These are phyloP conservation scores for Rhytidhysteron rufulum DNA, from an alignment of 2,329 filamentous ascomycete genomes.

Conservation along the genomic window DNA sequence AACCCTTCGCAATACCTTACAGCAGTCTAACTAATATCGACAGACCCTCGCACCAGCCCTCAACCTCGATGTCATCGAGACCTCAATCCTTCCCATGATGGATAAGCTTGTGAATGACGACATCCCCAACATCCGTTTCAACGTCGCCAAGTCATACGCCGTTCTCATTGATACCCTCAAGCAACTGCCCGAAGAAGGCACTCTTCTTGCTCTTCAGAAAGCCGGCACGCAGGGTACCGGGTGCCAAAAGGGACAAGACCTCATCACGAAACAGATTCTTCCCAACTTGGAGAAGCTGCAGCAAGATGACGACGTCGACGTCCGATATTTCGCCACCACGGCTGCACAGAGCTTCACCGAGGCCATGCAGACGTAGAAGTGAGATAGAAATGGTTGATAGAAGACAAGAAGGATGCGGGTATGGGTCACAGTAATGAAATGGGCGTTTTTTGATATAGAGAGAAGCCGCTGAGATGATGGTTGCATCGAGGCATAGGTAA, in stretches of 20 bases:
- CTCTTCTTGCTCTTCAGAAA: constrained; percentile 81
- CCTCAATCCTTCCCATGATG: constrained; percentile 92
- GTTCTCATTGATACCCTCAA: constrained; percentile 89
- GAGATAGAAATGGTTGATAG: too few relatives aligned
- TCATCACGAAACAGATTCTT: constrained; percentile 82
- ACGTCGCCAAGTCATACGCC: constrained; percentile 95
- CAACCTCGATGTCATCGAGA: constrained; percentile 86
- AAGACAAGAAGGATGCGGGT: constrained; percentile 24
- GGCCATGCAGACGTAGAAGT: constrained; percentile 40
- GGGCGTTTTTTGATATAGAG: constrained; percentile 1
- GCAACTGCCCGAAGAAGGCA: constrained; percentile 83
- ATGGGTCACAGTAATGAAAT: constrained; percentile 14
- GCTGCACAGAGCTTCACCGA: constrained; percentile 58
- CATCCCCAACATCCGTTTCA: constrained; percentile 99
- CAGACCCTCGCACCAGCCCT: constrained; percentile 93
- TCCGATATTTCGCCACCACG: constrained; percentile 94
- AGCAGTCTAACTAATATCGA: too few relatives aligned
- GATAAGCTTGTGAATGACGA: constrained; percentile 90
- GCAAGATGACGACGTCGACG: constrained; percentile 96
- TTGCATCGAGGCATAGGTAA: background rate
- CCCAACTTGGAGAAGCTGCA: constrained; percentile 93
- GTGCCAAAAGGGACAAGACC: constrained; percentile 68
- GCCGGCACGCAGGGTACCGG: constrained; percentile 56
- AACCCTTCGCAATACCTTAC: too few relatives aligned
- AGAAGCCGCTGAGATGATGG: background rate